Evolutionary conservation across 2,329 filamentous ascomycete species (phyloP), one percentile per base, ranked within the genome.

Genomic region (Monilinia vaccinii-corymbosi): DNA sequence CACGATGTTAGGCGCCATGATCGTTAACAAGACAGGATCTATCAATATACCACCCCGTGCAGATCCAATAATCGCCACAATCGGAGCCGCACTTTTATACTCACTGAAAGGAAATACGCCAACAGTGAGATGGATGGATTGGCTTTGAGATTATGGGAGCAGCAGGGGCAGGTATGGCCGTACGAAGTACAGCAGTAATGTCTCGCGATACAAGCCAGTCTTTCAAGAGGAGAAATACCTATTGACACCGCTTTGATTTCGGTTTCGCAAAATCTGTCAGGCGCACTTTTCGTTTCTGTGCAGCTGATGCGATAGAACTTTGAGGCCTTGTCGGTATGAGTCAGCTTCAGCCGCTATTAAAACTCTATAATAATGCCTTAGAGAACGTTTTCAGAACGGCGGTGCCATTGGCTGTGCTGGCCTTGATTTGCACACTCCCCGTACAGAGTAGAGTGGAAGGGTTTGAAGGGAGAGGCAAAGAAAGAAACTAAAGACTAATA

Each of bases 311-410:
- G 13, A 81, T 80, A 0, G 74, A 77, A 51, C 69, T 85, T 31
- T 76, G 78, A 63, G 66, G 72, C 0, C 69, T 71, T 6, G 75
- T 85, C 44, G 69, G 74, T 0, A 46, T 65, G 0, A 63, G 77
- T 45, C 75, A 72, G 77, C 42, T 45, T 23, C 42, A 45, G 42
- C 13, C 42, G 21, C 11, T 42, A 42, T 42, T 10, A 42, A 42
- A 18, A 45, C n/a, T 45, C 23, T 14, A 45, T 80, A 13, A 42
- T 18, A 10, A 10, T n/a, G 8, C 40, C 0, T 67, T 85, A 21
- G 76, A 74, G 10, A 72, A 78, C 60, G 77, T 77, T 0, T 85
- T 81, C 67, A 80, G 81, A 63, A 80, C 82, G 16, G 74, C 75
- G 10, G 74, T 80, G 9, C 81, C 78, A 0, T 71, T 80, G 64